Conservation (phyloP, 345 rosid species). For the Linum lewisii region DNA sequence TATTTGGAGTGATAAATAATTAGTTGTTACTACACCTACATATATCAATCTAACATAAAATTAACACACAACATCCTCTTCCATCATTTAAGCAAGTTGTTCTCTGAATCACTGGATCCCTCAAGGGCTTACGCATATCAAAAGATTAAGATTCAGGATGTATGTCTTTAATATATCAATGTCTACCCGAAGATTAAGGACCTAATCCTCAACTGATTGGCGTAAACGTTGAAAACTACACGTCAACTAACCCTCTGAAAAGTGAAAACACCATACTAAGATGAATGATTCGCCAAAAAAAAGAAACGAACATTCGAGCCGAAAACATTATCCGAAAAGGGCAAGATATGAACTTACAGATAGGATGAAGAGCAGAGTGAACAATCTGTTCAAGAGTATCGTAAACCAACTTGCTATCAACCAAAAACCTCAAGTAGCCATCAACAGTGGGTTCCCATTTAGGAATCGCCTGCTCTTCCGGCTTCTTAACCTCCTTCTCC, state of each 20-base stretch:
- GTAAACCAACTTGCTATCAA: constrained; percentile 86
- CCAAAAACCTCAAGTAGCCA: constrained; percentile 80
- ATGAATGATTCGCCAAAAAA: too few species aligned
- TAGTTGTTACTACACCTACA: too few species aligned
- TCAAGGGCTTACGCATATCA: too few species aligned
- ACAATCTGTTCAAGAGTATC: constrained; percentile 77
- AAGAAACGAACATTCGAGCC: background rate
- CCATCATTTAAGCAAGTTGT: too few species aligned
- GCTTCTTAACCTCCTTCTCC: constrained; percentile 60
- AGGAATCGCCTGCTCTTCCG: constrained; percentile 50
- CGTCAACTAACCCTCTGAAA: background rate
- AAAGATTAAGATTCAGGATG: too few species aligned
- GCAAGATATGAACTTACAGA: constrained; percentile 41
- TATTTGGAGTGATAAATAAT: too few species aligned
- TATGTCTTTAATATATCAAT: too few species aligned
- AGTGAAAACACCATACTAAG: constrained; percentile 1
- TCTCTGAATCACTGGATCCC: too few species aligned
- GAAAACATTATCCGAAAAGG: background rate
- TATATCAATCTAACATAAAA: too few species aligned
- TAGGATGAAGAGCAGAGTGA: constrained; percentile 47
- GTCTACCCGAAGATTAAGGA: too few species aligned
- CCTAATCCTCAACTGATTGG: background rate
- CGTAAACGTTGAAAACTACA: background rate
- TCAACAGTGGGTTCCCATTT: constrained; percentile 79
- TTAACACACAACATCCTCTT: too few species aligned